phyloP scores from a whole-genome alignment of 1,139 yeast genomes.

The Chernovozyma aurita region DNA sequence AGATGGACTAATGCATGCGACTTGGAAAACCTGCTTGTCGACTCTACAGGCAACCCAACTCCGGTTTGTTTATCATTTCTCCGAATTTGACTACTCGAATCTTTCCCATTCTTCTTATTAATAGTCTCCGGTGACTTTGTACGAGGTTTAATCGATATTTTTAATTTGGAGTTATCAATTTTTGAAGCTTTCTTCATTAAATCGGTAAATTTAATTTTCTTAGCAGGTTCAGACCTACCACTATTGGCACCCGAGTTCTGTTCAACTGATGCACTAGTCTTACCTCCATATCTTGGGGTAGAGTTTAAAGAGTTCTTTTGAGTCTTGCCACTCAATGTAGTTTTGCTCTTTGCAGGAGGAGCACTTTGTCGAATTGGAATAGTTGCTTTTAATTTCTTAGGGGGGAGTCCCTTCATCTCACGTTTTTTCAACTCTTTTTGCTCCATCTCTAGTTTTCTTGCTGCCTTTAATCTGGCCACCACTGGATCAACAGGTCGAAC shows the following conservation, averaged over 20 bases:
- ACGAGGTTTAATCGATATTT: slow-evolving; percentile 32
- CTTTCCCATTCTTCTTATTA: slow-evolving; percentile 8
- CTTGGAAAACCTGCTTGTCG: too few species aligned
- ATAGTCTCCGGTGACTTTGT: slow-evolving; percentile 25
- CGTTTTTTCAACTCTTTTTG: slow-evolving; percentile 33
- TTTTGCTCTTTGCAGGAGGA: not conserved
- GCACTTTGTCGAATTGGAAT: slow-evolving; percentile 4
- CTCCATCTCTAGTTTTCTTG: slow-evolving; percentile 52
- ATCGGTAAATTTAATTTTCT: slow-evolving; percentile 58
- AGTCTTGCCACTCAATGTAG: too few species aligned
- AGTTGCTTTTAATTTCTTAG: slow-evolving; percentile 12
- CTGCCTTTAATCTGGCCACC: slow-evolving; percentile 60
- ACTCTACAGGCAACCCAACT: too few species aligned
- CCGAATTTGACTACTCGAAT: too few species aligned
- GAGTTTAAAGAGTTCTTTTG: too few species aligned
- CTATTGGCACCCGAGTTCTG: not conserved
- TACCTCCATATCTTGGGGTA: not conserved
- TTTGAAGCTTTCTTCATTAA: slow-evolving; percentile 69
- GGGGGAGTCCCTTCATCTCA: slow-evolving; percentile 31
- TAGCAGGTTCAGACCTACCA: slow-evolving; percentile 9
- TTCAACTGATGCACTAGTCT: not conserved
- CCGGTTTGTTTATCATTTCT: too few species aligned
- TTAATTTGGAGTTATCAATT: slow-evolving; percentile 41
- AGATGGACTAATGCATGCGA: too few species aligned
- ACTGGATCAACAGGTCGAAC: slow-evolving; percentile 41